phyloP scores from a whole-genome alignment of 345 rosid species.

The Acer campestre region DNA sequence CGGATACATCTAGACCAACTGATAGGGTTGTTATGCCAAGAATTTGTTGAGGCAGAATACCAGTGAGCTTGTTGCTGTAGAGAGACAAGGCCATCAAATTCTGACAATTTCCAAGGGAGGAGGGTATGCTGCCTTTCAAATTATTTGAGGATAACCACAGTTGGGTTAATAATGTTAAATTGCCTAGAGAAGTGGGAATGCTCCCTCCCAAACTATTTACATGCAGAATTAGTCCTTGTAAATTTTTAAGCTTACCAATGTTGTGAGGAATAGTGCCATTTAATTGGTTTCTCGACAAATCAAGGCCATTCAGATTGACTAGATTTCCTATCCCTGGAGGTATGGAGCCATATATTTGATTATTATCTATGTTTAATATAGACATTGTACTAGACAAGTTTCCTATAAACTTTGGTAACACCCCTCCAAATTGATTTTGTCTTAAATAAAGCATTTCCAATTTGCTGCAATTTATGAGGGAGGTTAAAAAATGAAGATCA shows the following conservation, averaged over 20 bases:
- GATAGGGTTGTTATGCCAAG: background rate
- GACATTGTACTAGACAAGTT: background rate
- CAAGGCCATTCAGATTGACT: background rate
- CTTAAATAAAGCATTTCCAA: too few species aligned
- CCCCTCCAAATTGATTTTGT: background rate
- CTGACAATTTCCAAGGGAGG: background rate
- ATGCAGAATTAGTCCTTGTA: background rate
- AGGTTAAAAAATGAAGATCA: too few species aligned
- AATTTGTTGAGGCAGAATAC: conserved; percentile 11
- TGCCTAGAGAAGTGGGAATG: conserved; percentile 19
- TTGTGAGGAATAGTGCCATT: conserved; percentile 13
- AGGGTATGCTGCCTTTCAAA: conserved; percentile 16
- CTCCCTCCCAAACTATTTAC: background rate
- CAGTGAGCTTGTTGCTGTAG: conserved; percentile 5
- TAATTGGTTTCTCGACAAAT: background rate
- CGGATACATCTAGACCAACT: too few species aligned
- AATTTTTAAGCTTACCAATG: conserved; percentile 15
- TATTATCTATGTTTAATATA: rapidly evolving
- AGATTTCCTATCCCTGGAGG: conserved; percentile 25
- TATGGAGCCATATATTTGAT: background rate
- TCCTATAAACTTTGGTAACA: background rate
- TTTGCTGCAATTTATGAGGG: too few species aligned
- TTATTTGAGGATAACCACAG: conserved; percentile 2
- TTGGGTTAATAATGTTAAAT: background rate
- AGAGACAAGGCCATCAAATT: background rate